phyloP scores from a whole-genome alignment of 768 basidiomycete species.

The Mycena metata region DNA sequence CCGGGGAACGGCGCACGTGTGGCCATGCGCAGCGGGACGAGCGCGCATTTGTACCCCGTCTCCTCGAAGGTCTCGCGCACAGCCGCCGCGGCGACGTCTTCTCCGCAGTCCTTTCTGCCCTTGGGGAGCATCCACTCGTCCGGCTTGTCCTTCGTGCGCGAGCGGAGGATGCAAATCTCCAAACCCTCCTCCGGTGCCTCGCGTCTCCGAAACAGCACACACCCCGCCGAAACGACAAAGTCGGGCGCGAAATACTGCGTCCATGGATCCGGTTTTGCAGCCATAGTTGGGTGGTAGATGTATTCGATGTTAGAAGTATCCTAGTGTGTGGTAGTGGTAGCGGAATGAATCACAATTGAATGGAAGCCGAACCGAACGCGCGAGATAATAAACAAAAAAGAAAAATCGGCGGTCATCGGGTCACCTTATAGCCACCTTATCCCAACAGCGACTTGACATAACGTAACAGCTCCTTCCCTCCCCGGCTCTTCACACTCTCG shows the following conservation, averaged over 20 bases:
- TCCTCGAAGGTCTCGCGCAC: constrained; percentile 76
- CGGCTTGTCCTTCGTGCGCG: constrained; percentile 47
- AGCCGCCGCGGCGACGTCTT: constrained; percentile 64
- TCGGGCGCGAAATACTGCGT: constrained; percentile 35
- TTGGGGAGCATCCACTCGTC: constrained; percentile 66
- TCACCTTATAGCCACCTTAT: background rate
- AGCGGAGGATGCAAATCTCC: constrained; percentile 57
- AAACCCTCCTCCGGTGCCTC: constrained; percentile 35
- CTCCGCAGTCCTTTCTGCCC: constrained; percentile 71
- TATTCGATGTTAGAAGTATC: background rate
- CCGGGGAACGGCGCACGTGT: constrained; percentile 69
- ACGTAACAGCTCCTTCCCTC: constrained; percentile 77
- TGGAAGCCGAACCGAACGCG: background rate
- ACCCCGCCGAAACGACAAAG: constrained; percentile 59
- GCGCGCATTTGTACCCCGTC: constrained; percentile 69
- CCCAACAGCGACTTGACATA: constrained; percentile 69
- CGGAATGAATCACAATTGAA: constrained; percentile 4
- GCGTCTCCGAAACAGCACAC: constrained; percentile 52
- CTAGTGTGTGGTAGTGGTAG: constrained; percentile 4
- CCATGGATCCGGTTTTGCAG: constrained; percentile 2
- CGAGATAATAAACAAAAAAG: background rate
- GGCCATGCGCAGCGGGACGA: constrained; percentile 63
- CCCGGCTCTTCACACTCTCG: constrained; percentile 78
- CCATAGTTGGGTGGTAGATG: constrained; percentile 7
- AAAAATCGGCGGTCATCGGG: background rate